Evolutionary conservation across 306 rosid species (phyloP), one percentile per base, ranked within the genome.

Genomic region (Quercus engelmannii): DNA sequence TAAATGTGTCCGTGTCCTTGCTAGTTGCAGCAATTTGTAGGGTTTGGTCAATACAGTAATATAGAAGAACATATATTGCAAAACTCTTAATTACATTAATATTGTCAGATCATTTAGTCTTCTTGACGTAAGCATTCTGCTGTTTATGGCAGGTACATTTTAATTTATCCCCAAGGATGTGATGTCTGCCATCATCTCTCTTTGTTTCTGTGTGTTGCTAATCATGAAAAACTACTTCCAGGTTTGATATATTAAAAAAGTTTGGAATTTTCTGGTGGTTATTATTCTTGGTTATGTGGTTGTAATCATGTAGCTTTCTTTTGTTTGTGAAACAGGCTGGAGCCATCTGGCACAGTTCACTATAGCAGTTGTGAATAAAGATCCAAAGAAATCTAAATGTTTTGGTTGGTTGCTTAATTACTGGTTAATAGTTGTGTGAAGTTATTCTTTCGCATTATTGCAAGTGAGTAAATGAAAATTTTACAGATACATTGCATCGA

Each of bases 171-270:
- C 49, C 99, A 96, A 80, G 98, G 99, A 7, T 93, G 99, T 55
- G 98, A 96, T 81, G 99, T 96, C 35, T 89, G 94, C 97, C 93
- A 96, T 86, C 98, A 96, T 79, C 99, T 96, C 81, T 96, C 98
- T 33, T 84, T 96, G 87, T 96, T 96, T 85, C 95, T 93, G 5
- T 93, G 99, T 83, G 98, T 96, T 3, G 97, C 98, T 74, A 89
- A 96, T 93, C 99, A 96, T 78, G 99, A 96, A 86, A 90, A 92
- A 77, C 99, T 93, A 89, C 99, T 96, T 83, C 98, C 99, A 87
- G 98, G 99, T 93, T 76, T 71, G 75, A 46, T 78, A 71, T 73
- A 18, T 64, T 18, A 20, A 69, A n/a, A 51, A 41, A 38, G 59
- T 55, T 74, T 33, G 55, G 30, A 51, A 74, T 77, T 56, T 76